These are phyloP conservation scores for Kurtzmaniella quercitrusa DNA, from an alignment of 1,139 yeast genomes.

Conservation along the genomic window DNA sequence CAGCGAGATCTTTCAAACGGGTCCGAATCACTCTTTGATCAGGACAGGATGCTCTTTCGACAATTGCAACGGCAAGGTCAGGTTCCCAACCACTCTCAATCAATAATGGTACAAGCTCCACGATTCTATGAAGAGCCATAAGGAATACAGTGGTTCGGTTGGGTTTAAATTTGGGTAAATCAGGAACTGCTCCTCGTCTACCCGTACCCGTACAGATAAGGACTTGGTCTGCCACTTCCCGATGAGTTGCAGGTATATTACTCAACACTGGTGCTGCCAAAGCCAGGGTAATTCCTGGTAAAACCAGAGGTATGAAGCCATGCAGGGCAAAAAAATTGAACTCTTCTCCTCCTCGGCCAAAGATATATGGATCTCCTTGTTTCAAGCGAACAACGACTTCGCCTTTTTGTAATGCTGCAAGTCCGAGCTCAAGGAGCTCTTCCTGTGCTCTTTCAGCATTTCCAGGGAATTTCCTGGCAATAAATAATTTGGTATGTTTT, in stretches of 20 bases:
- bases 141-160: constrained; percentile 81
- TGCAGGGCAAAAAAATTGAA: constrained; percentile 59
- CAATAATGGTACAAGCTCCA: constrained; percentile 60
- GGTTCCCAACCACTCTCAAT: constrained; percentile 63
- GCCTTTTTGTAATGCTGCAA: constrained; percentile 61
- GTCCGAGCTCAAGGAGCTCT: constrained; percentile 70
- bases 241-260: constrained; percentile 84
- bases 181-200: constrained; percentile 77
- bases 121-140: constrained; percentile 86
- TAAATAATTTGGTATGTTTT: constrained; percentile 63
- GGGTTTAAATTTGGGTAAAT: constrained; percentile 66
- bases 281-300: constrained; percentile 91
- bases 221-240: constrained; percentile 91
- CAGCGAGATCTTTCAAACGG: constrained; percentile 58
- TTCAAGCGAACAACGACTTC: constrained; percentile 81
- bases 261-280: constrained; percentile 87
- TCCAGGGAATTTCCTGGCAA: constrained; percentile 94
- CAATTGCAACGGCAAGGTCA: constrained; percentile 73
- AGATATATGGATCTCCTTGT: constrained; percentile 96
- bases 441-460: constrained; percentile 93
- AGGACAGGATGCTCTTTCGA: constrained; percentile 90
- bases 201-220: constrained; percentile 95
- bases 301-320: constrained; percentile 68
- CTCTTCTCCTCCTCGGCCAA: constrained; percentile 97
- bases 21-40: constrained; percentile 88